phyloP scores from a whole-genome alignment of 352 stramenopile species.

The Globisporangium viniferum region DNA sequence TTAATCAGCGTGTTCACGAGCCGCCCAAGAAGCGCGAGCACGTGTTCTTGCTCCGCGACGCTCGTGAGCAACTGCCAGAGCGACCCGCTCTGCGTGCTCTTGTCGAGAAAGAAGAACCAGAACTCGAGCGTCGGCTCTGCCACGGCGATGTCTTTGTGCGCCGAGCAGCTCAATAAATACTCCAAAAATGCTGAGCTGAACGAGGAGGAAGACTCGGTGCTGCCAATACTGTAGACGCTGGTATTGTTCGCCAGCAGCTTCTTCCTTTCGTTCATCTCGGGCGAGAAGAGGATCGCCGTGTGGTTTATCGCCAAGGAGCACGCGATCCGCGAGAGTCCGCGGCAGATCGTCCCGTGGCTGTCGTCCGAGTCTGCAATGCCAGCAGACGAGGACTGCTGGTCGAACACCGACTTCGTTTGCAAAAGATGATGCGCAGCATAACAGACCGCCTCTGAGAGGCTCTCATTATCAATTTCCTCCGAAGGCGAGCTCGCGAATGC shows the following conservation, averaged over 20 bases:
- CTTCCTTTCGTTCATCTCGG: slow-evolving; percentile 12
- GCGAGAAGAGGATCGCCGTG: slow-evolving; percentile 29
- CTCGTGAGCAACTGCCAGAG: slow-evolving; percentile 40
- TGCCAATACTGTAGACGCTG: neutral
- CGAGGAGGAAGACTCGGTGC: neutral
- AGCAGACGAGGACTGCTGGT: slow-evolving; percentile 3
- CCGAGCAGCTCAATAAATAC: slow-evolving; percentile 59
- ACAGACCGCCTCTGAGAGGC: slow-evolving; percentile 23
- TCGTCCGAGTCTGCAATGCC: slow-evolving; percentile 20
- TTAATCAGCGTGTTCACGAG: slow-evolving; percentile 68
- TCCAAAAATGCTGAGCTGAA: slow-evolving; percentile 48
- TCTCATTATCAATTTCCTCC: slow-evolving; percentile 14
- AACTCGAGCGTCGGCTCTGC: slow-evolving; percentile 79
- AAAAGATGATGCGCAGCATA: slow-evolving; percentile 28
- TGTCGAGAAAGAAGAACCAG: slow-evolving; percentile 86
- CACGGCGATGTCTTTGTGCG: slow-evolving; percentile 47
- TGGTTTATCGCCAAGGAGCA: slow-evolving; percentile 50
- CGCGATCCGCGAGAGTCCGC: slow-evolving; percentile 39
- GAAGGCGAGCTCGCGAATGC: slow-evolving; percentile 38
- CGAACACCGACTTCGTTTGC: slow-evolving; percentile 23
- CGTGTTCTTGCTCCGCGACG: slow-evolving; percentile 24
- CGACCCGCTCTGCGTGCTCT: slow-evolving; percentile 38
- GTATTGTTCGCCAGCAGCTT: neutral
- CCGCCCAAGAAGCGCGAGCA: slow-evolving; percentile 47
- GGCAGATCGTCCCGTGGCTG: slow-evolving; percentile 15